A percentile compares a stretch with the other conserved stretches of the same genome.
Conservation (phyloP, 371 early-diverging fungal species). For the Mortierella polycephala region DNA sequence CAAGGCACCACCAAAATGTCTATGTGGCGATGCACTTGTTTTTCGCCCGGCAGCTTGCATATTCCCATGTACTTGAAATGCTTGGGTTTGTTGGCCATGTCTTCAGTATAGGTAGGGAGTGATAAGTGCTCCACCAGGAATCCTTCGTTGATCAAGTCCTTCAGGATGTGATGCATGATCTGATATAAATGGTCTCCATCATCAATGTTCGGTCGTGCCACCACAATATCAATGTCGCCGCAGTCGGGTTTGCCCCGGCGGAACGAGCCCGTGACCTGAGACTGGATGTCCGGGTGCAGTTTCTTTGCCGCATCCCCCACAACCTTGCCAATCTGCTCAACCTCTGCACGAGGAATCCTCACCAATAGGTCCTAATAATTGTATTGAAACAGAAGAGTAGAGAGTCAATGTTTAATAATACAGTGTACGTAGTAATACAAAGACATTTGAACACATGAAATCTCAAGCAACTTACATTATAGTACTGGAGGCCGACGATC, state of each 20-base stretch:
- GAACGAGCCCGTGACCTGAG: conserved; percentile 46
- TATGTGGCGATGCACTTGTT: conserved; percentile 31
- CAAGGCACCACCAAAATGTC: conserved; percentile 48
- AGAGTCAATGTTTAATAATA: not conserved
- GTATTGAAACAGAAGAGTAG: not conserved
- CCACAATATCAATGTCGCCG: conserved; percentile 47
- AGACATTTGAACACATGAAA: not conserved
- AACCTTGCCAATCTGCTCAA: conserved; percentile 30
- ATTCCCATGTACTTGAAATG: conserved; percentile 56
- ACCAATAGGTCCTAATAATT: conserved; percentile 23
- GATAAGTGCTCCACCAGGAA: conserved; percentile 43
- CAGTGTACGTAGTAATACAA: not conserved
- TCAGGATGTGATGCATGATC: conserved; percentile 44
- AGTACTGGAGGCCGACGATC: conserved; percentile 31
- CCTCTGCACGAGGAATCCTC: conserved; percentile 38
- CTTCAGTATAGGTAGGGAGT: conserved; percentile 20
- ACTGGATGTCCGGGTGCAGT: conserved; percentile 37
- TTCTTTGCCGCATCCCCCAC: conserved; percentile 21
- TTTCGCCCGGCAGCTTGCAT: conserved; percentile 31
- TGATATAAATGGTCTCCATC: conserved; percentile 27
- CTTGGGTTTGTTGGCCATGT: conserved; percentile 19
- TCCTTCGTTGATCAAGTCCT: conserved; percentile 14
- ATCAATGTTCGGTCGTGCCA: conserved; percentile 34
- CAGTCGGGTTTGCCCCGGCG: conserved; percentile 48
- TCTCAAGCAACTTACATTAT: conserved; percentile 19